Conservation (phyloP, 2,329 filamentous ascomycete species). For the Fusarium musae region DNA sequence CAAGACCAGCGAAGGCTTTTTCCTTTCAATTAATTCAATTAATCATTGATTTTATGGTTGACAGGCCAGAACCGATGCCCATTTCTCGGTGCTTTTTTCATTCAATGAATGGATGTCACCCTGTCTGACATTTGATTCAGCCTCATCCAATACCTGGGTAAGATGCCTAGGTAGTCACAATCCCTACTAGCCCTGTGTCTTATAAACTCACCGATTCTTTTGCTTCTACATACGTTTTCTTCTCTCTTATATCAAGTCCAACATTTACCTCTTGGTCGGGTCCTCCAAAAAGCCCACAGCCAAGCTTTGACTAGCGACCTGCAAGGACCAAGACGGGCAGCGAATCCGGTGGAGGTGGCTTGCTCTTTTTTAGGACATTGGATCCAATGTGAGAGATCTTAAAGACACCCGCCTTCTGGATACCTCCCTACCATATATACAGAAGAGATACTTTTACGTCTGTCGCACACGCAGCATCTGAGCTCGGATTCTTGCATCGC, state of each 20-base stretch:
- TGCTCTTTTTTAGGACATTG: slow-evolving; percentile 27
- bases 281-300: slow-evolving; percentile 1
- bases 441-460: background rate
- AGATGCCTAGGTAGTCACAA: background rate
- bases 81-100: slow-evolving; percentile 1
- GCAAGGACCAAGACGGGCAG: slow-evolving; percentile 5
- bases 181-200: background rate
- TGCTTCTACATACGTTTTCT: background rate
- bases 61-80: background rate
- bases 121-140: slow-evolving; percentile 32
- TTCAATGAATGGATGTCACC: slow-evolving; percentile 15
- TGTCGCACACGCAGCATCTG: background rate
- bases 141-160: slow-evolving; percentile 6
- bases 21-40: background rate
- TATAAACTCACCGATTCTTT: slow-evolving; percentile 30
- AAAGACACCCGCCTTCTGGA: background rate
- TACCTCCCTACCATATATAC: background rate
- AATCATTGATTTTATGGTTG: background rate
- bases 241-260: background rate
- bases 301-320: slow-evolving; percentile 34
- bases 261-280: background rate
- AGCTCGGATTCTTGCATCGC: background rate
- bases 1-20: background rate
- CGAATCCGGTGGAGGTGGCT: slow-evolving; percentile 18
- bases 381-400: slow-evolving; percentile 1